Base-by-base conservation (phyloP, 495 filamentous ascomycete genomes). In the Margaritispora aquatica region DNA sequence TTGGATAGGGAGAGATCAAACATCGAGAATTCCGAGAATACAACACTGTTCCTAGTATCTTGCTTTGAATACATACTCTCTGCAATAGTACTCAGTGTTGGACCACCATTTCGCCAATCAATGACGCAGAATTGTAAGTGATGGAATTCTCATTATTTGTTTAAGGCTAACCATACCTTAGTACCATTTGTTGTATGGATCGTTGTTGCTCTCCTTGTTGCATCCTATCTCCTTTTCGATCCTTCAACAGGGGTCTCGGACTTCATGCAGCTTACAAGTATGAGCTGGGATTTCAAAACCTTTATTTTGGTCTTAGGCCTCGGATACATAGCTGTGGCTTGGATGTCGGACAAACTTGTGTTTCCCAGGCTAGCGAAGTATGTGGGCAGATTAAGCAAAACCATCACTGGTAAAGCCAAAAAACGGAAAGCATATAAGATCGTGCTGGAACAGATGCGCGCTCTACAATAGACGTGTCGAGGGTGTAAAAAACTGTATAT, bases 31-130 rank as follows among this genome's bases (percentile, higher is more conserved):
- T 96, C 92, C 13, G 87, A 97, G 68, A 97, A 97, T 64, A 95
- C 92, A 0, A 81, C 86, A 0, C 74, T 99, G 19, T 99, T 97
- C 73, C 73, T 97, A 48, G 75, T 91, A 22, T 96, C 90, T 0
- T 96, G 90, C 65, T 97, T 89, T 67, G 92, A 97, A 71, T 99
- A 99, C 71, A 92, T 94, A 41, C 76, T 96, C 31, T 84, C 89
- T 1, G 95, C 88, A 15, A 78, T 97, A 57, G 88, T 97, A 15
- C 77, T 97, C 15, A 96, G 87, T 63, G 89, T 93, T 46, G 95
- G 95, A 5, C 81, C 82, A 19, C 95, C 95, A 9, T 99, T 95
- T 72, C 78, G 95, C 51, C 88, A 91, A 66, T 76, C 84, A 10
- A 91, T 96, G 79, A 74, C 75, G 22, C 75, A 85, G 46, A 99